These are phyloP conservation scores for Homolaphlyctis polyrhiza DNA, from an alignment of 371 early-diverging fungal species.

Conservation along the genomic window DNA sequence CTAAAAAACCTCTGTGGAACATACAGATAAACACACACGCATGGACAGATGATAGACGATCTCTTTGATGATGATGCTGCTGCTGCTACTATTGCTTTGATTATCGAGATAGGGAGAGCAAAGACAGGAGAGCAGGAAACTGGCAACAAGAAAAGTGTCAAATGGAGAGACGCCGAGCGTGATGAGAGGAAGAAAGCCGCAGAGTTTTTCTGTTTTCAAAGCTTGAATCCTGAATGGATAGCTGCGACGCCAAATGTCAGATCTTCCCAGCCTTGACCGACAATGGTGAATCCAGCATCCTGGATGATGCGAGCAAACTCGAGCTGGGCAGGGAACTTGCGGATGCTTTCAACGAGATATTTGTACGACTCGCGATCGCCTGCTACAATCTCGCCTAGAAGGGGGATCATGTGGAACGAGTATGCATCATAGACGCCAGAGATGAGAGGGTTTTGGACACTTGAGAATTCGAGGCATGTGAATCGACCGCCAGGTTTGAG, in stretches of 20 bases:
- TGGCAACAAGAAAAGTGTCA: too few relatives aligned
- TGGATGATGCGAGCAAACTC: constrained; percentile 87
- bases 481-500: constrained; percentile 93
- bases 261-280: constrained; percentile 88
- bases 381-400: constrained; percentile 82
- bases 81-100: too few relatives aligned
- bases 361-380: constrained; percentile 90
- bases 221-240: constrained; percentile 89
- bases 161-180: too few relatives aligned
- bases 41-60: too few relatives aligned
- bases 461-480: constrained; percentile 90
- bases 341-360: constrained; percentile 97
- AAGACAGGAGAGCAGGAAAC: too few relatives aligned
- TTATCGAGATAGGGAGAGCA: too few relatives aligned
- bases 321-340: constrained; percentile 89
- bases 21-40: too few relatives aligned
- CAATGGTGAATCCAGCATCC: constrained; percentile 84
- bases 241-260: constrained; percentile 96
- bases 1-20: too few relatives aligned
- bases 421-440: constrained; percentile 84
- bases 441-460: constrained; percentile 84
- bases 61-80: too few relatives aligned
- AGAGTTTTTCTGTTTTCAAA: too few relatives aligned
- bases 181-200: too few relatives aligned
- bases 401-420: constrained; percentile 92